Base-by-base conservation (phyloP, 129 eudicot species). In the Helianthus annuus region DNA sequence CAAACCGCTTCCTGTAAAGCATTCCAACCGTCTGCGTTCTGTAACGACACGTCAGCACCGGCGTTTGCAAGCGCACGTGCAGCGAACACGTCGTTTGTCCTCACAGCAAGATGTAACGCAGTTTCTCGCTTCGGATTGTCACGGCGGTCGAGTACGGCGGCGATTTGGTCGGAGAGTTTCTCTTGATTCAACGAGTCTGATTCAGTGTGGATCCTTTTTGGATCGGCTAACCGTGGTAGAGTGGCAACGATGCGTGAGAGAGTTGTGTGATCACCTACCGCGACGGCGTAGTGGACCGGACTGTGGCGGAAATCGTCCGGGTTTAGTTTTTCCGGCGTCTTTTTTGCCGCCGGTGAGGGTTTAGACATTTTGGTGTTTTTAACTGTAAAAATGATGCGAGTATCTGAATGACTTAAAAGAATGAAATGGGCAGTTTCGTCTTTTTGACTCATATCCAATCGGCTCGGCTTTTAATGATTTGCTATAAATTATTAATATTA, bases 1-100 rank as follows among this genome's bases (percentile, higher is more conserved):
- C 91, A 83, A 4, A 95, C 72, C 0, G 99, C 94, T 62, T 95
- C 99, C 69, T 95, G 99, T 14, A 95, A 77, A 24, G 96, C 88
- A 59, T 88, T 88, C 97, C 99, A 95, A 7, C 99, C 99, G 56
- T 91, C 91, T 15, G 94, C 81, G 69, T 95, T 95, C 79, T 95
- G 99, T 6, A 95, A 82, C 7, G 97, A 84, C 15, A 88, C 81
- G 80, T 95, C 89, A 42, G 99, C 99, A 12, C 99, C 99, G 53
- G 97, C 97, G 3, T 58, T 70, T 3, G 94, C 88, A 1, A 95
- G 89, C 3, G 79, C 59, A 10, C 85, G 81, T 8, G 85, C 93
- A 5, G 97, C 82, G 62, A 72, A 73, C 27, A 87, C 83, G 79
- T 95, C 97, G 52, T 88, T 88, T 6, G 86, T 82, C 5, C 91